These are phyloP conservation scores for Periconia macrospinosa DNA, from an alignment of 2,329 filamentous ascomycete species.

Conservation along the genomic window DNA sequence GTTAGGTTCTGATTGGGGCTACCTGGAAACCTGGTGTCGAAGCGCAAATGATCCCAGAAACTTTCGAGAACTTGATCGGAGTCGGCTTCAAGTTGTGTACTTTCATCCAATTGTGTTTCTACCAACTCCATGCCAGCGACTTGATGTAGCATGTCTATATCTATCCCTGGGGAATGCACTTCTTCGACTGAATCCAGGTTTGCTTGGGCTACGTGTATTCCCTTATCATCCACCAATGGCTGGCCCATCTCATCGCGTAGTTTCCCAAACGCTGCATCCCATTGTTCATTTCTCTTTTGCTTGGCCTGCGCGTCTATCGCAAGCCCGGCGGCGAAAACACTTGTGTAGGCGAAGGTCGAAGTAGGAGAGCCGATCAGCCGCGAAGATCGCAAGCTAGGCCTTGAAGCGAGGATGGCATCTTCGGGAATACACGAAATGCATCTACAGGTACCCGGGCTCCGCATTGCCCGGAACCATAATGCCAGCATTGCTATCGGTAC, in stretches of 20 bases:
- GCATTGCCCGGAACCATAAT: constrained; percentile 68
- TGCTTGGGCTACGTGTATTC: background rate
- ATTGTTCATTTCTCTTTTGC: constrained; percentile 58
- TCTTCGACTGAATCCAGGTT: constrained; percentile 11
- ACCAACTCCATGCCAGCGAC: constrained; percentile 6
- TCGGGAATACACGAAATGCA: constrained; percentile 63
- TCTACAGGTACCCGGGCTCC: constrained; percentile 62
- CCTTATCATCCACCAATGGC: background rate
- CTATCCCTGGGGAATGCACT: background rate
- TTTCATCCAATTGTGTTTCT: constrained; percentile 19
- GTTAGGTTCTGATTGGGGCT: constrained; percentile 20
- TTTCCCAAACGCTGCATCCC: constrained; percentile 63
- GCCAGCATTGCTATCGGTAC: constrained; percentile 61
- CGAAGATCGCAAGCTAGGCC: constrained; percentile 54
- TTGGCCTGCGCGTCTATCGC: constrained; percentile 65
- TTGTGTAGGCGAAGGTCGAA: constrained; percentile 67
- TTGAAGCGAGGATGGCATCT: constrained; percentile 53
- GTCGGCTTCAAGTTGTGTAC: constrained; percentile 16
- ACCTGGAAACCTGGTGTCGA: constrained; percentile 31
- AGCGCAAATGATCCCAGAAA: constrained; percentile 31
- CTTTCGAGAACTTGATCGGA: constrained; percentile 15
- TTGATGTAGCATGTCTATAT: background rate
- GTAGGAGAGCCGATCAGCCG: constrained; percentile 58
- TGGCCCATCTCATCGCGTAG: constrained; percentile 43
- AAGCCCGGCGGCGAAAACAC: constrained; percentile 66